Conservation (phyloP, 2,329 filamentous ascomycete species). For the Plectosphaerella plurivora region DNA sequence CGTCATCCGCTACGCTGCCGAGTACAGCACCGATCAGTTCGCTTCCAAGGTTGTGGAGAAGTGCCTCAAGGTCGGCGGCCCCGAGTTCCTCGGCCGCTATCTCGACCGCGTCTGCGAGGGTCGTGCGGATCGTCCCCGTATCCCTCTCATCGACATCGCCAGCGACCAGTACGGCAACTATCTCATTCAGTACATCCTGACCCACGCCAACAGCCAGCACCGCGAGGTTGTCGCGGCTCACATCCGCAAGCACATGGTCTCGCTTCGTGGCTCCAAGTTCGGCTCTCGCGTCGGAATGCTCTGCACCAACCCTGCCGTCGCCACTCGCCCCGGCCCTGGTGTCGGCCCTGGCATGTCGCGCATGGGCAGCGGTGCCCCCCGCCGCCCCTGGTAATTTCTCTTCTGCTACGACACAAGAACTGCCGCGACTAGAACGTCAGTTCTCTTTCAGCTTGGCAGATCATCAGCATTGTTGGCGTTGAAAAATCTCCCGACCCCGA, state of each 20-base stretch:
- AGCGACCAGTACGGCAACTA: conserved; percentile 99
- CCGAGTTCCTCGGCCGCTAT: conserved; percentile 87
- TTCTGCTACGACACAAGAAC: background rate
- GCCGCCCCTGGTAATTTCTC: conserved; percentile 48
- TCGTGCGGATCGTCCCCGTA: conserved; percentile 83
- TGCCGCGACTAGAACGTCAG: conserved; percentile 1
- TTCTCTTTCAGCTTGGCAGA: too few relatives aligned
- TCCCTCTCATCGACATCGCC: conserved; percentile 95
- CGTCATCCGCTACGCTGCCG: conserved; percentile 85
- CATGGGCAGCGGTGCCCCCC: conserved; percentile 50
- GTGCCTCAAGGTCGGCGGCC: conserved; percentile 91
- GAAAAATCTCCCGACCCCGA: background rate
- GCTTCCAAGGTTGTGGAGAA: conserved; percentile 99
- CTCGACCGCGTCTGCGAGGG: conserved; percentile 92
- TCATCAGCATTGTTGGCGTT: background rate
- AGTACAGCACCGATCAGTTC: conserved; percentile 99
- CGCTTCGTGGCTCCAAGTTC: conserved; percentile 95
- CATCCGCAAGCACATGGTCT: conserved; percentile 99
- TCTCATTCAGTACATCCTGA: conserved; percentile 93
- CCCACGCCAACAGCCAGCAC: conserved; percentile 80
- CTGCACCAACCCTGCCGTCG: conserved; percentile 88
- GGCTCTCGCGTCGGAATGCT: conserved; percentile 98
- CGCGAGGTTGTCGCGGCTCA: conserved; percentile 90
- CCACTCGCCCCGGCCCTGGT: conserved; percentile 83
- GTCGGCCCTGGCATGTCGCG: conserved; percentile 62